Base-by-base conservation (phyloP, 352 stramenopile genomes). In the Phytophthora cactorum region DNA sequence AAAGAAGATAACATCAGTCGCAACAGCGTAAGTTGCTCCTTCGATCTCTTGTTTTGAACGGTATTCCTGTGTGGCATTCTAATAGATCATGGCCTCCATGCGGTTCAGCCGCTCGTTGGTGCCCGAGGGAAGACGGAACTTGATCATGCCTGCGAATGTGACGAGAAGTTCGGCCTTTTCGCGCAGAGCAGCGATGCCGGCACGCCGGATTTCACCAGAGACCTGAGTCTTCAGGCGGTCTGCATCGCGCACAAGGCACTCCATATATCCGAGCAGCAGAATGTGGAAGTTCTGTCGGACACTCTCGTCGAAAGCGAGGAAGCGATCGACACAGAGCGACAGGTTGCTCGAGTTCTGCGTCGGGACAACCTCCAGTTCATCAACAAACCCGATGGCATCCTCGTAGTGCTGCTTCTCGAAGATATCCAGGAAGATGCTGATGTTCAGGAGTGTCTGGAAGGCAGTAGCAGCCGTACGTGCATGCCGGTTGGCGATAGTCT, bases 71-170 rank as follows among this genome's bases (percentile, higher is more conserved):
- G 36, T 44, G 44, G 28, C 31, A 38, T 58, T 66, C 63, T 88
- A 94, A 78, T 91, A 91, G 75, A 95, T 95, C 87, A 95, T 95
- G 61, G 79, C 75, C 58, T 96, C 88, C 84, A 96, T 90, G 64
- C 87, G 88, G 71, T 93, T 92, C 41, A 96, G 68, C 29, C 87
- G 83, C 63, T 95, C 88, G 64, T 93, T 93, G 12, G 86, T 93
- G 38, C 87, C 88, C 8, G 86, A 75, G 5, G 88, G 88, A 44
- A 95, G 64, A 34, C 88, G 88, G 69, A 93, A 92, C 74, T 95
- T 96, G 75, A 96, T 89, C 88, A 96, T 95, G 22, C 88, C 88
- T 3, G 88, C 84, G 54, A 96, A 96, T 41, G 86, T 93, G 55
- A 96, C 88, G 31, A 95, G 72, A 12, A 92, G 68, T 64, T 93